phyloP scores from a whole-genome alignment of 148 eudicot species.

The Chenopodium suecicum region DNA sequence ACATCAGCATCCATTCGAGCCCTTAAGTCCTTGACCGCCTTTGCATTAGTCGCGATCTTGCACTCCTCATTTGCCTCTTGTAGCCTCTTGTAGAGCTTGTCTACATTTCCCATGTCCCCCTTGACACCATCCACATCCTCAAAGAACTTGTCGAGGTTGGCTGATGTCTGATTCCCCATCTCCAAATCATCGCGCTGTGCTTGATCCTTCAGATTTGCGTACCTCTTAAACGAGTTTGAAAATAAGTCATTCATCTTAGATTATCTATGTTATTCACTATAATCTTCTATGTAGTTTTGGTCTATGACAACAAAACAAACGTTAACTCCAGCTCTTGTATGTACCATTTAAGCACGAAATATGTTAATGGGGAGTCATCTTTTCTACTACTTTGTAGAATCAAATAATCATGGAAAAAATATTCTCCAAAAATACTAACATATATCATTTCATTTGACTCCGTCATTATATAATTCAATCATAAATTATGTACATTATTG shows the following conservation, averaged over 20 bases:
- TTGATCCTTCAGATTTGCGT: constrained; percentile 53
- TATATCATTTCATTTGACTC: constrained; percentile 8
- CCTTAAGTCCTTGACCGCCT: constrained; percentile 51
- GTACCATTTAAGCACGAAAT: background rate
- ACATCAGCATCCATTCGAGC: constrained; percentile 69
- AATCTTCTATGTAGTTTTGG: background rate
- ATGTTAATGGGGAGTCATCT: background rate
- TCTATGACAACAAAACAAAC: background rate
- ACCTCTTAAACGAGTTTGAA: constrained; percentile 64
- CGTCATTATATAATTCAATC: constrained; percentile 11
- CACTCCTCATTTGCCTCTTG: constrained; percentile 63
- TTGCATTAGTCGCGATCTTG: constrained; percentile 60
- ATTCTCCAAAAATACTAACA: background rate
- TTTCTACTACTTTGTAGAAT: background rate
- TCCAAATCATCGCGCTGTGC: constrained; percentile 52
- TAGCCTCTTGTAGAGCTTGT: constrained; percentile 49
- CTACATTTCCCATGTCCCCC: constrained; percentile 57
- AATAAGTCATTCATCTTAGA: constrained; percentile 72
- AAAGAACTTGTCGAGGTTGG: constrained; percentile 62
- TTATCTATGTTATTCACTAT: background rate
- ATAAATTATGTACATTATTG: background rate
- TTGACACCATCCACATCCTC: constrained; percentile 65
- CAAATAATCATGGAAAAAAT: constrained; percentile 7
- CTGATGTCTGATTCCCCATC: constrained; percentile 30
- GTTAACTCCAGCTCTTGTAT: constrained; percentile 7